Evolutionary conservation across 495 filamentous ascomycete species (phyloP), one percentile per base, ranked within the genome.

Genomic region (Talaromyces thailandensis): DNA sequence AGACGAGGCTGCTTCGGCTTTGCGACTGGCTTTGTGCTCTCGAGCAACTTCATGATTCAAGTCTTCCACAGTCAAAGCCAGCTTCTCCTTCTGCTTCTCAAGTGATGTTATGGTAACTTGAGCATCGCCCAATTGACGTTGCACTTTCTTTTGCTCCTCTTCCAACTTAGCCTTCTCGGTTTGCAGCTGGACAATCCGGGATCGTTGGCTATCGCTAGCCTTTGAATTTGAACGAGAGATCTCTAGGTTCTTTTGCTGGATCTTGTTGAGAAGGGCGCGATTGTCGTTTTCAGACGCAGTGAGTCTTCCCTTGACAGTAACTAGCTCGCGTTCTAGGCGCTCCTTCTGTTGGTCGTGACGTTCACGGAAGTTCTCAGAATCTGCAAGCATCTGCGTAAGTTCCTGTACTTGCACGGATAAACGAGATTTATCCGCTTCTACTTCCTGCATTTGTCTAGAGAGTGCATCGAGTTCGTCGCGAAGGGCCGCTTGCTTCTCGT

Each of bases 241-340:
- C 69, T 98, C 94, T 7, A 98, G 85, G 51, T 95, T 95, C 81
- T 98, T 98, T 68, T 97, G 93, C 66, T 98, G 94, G 11, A 98
- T 81, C 73, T 98, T 98, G 70, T 96, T 98, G 55, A 98, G 81
- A 0, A 98, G 79, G 37, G 92, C 86, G n/a, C 91, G 87, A 67
- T 98, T 98, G 74, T 98, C 94, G 68, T 98, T 97, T 68, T 98
- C 94, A 0, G 94, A 98, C 29, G 94, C 94, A 12, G 88, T 84
- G 56, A 98, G 81, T 29, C 94, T 87, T 62, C 93, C 93, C 68
- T 93, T 96, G 43, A 96, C 83, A 1, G 93, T 96, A 35, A 92
- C 88, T n/a, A 96, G 81, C 69, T 98, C 94, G 48, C 91, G 82
- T 69, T 97, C 93, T 6, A 96, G 77, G 6, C 95, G 88, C 69